Percentiles rank a stretch among this genome's conserved stretches.
These are phyloP conservation scores for Ustilago trichophora DNA, from an alignment of 1,284 basidiomycete species.

Conservation along the genomic window DNA sequence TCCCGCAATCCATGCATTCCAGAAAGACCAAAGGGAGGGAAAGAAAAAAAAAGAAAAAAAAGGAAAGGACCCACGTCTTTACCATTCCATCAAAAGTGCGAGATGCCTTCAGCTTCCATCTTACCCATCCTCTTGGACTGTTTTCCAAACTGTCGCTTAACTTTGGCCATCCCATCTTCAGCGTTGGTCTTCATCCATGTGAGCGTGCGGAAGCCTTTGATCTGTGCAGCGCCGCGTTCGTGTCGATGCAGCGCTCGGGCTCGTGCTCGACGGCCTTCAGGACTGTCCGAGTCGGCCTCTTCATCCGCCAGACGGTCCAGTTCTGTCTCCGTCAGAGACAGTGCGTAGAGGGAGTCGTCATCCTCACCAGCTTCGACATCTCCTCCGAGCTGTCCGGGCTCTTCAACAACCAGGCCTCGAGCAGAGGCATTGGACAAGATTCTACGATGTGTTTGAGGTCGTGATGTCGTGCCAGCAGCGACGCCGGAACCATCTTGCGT, in stretches of 20 bases:
- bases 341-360: slow-evolving; percentile 35
- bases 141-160: slow-evolving; percentile 45
- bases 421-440: slow-evolving; percentile 9
- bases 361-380: slow-evolving; percentile 15
- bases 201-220: slow-evolving; percentile 57
- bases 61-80: too few species aligned
- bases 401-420: slow-evolving; percentile 2
- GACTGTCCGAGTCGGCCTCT: slow-evolving; percentile 31
- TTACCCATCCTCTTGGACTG: slow-evolving; percentile 49
- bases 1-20: too few species aligned
- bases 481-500: too few species aligned
- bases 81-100: slow-evolving; percentile 46
- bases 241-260: slow-evolving; percentile 53
- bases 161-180: slow-evolving; percentile 41
- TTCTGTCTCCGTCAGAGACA: slow-evolving; percentile 34
- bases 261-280: slow-evolving; percentile 32
- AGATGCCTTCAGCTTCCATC: slow-evolving; percentile 62
- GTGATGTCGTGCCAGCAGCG: too few species aligned
- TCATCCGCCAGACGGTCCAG: slow-evolving; percentile 28
- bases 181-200: slow-evolving; percentile 59
- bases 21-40: too few species aligned
- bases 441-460: slow-evolving; percentile 14
- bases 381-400: slow-evolving; percentile 18
- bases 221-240: slow-evolving; percentile 54
- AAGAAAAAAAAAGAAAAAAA: too few species aligned